Conservation (phyloP, 1,284 basidiomycete genomes). For the Amylostereum areolatum region DNA sequence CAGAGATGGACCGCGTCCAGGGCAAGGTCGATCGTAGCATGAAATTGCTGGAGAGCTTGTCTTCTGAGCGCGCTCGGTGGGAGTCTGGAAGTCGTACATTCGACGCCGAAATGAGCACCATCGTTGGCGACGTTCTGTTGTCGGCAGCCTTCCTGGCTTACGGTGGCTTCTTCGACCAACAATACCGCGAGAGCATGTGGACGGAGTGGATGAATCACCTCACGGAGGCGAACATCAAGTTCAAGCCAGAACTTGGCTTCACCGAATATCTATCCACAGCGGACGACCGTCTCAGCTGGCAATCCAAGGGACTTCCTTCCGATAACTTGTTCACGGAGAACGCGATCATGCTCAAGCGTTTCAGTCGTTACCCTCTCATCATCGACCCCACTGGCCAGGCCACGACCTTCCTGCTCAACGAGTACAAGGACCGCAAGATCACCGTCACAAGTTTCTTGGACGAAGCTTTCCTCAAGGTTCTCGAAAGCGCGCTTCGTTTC, state of each 20-base stretch:
- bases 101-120: constrained; percentile 98
- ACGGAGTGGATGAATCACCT: constrained; percentile 92
- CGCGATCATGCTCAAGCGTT: constrained; percentile 97
- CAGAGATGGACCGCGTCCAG: constrained; percentile 97
- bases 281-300: constrained; percentile 95
- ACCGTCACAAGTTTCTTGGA: constrained; percentile 98
- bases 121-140: constrained; percentile 94
- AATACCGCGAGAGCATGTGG: constrained; percentile 97
- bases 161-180: constrained; percentile 98
- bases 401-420: constrained; percentile 88
- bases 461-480: constrained; percentile 96
- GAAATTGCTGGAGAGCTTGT: constrained; percentile 91
- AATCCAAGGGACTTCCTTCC: constrained; percentile 89
- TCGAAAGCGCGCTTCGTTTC: constrained; percentile 98
- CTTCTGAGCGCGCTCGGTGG: constrained; percentile 94
- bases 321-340: constrained; percentile 98
- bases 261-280: constrained; percentile 97
- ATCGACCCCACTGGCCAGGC: constrained; percentile 99
- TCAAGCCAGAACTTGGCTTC: constrained; percentile 88
- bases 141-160: constrained; percentile 98
- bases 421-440: constrained; percentile 95
- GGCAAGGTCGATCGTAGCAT: constrained; percentile 96
- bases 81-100: constrained; percentile 94
- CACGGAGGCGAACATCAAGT: constrained; percentile 85
- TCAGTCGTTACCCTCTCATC: constrained; percentile 96